phyloP scores from a whole-genome alignment of 192 early-diverging fungal genomes.

The Geranomyces variabilis region DNA sequence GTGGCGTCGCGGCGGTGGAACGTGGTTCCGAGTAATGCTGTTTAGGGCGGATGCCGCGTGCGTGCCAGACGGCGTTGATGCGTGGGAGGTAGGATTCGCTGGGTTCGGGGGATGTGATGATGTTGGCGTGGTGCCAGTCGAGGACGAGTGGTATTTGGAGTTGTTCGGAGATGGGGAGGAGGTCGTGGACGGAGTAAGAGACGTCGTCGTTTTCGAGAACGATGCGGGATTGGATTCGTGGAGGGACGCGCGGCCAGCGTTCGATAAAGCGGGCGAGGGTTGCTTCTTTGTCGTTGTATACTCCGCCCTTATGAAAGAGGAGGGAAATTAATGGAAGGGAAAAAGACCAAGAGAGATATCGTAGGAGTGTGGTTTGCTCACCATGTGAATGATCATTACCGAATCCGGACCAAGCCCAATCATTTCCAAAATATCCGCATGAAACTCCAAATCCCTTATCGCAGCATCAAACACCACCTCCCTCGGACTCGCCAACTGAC shows the following conservation, averaged over 20 bases:
- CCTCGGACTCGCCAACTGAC: slow-evolving; percentile 46
- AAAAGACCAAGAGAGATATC: no score
- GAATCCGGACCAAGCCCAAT: slow-evolving; percentile 49
- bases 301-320: slow-evolving; percentile 9
- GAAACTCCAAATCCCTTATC: slow-evolving; percentile 46
- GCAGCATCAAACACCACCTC: slow-evolving; percentile 39
- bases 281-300: slow-evolving; percentile 25
- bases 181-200: slow-evolving; percentile 48
- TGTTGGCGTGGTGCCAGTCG: slow-evolving; percentile 50
- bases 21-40: slow-evolving; percentile 53
- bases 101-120: slow-evolving; percentile 32
- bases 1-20: slow-evolving; percentile 39
- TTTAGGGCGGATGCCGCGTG: slow-evolving; percentile 50
- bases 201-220: slow-evolving; percentile 60
- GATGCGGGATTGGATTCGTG: slow-evolving; percentile 44
- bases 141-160: slow-evolving; percentile 51
- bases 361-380: no score
- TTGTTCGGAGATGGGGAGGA: slow-evolving; percentile 51
- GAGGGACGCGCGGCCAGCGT: slow-evolving; percentile 37
- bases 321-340: slow-evolving; percentile 43
- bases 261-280: slow-evolving; percentile 43
- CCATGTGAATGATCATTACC: slow-evolving; percentile 49
- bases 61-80: slow-evolving; percentile 50
- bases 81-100: slow-evolving; percentile 32
- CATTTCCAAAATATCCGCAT: slow-evolving; percentile 49